These are phyloP conservation scores for Fusarium pseudonygamai DNA, from an alignment of 2,329 filamentous ascomycete genomes.

Conservation along the genomic window DNA sequence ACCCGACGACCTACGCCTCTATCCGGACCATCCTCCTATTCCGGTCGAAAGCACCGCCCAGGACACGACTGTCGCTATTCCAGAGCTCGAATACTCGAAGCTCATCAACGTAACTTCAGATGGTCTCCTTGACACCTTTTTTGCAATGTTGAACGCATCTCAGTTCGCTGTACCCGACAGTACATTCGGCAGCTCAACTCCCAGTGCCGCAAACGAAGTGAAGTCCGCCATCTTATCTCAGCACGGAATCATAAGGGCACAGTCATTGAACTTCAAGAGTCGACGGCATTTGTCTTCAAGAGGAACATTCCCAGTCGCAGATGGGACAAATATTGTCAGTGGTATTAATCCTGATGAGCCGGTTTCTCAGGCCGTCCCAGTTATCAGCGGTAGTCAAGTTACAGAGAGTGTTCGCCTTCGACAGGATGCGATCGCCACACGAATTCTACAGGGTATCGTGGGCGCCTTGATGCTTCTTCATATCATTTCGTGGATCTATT, in stretches of 20 bases:
- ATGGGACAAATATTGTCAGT: slow-evolving; percentile 35
- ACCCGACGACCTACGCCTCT: slow-evolving; percentile 38
- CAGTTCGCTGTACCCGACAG: slow-evolving; percentile 44
- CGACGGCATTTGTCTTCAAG: slow-evolving; percentile 35
- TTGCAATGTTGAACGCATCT: slow-evolving; percentile 48
- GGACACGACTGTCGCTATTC: slow-evolving; percentile 35
- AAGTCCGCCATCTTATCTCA: slow-evolving; percentile 49
- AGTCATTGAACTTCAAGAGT: slow-evolving; percentile 45
- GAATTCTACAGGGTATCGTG: slow-evolving; percentile 48
- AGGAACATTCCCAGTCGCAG: slow-evolving; percentile 31
- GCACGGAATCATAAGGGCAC: slow-evolving; percentile 50
- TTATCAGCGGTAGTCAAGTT: slow-evolving; percentile 27
- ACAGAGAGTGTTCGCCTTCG: slow-evolving; percentile 29
- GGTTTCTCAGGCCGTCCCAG: slow-evolving; percentile 40
- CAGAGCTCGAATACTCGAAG: slow-evolving; percentile 43
- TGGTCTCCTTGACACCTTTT: slow-evolving; percentile 49
- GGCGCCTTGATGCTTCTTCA: slow-evolving; percentile 42
- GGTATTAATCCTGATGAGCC: slow-evolving; percentile 34
- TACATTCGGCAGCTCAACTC: slow-evolving; percentile 33
- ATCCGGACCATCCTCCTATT: slow-evolving; percentile 42
- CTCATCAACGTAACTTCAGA: slow-evolving; percentile 42
- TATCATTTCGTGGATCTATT: slow-evolving; percentile 43
- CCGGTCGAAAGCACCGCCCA: slow-evolving; percentile 37
- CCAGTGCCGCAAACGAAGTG: slow-evolving; percentile 30
- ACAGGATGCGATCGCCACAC: slow-evolving; percentile 47